A percentile compares a stretch with the other conserved stretches of the same genome.
phyloP scores from a whole-genome alignment of 2,329 filamentous ascomycete species.

The Neofusicoccum kwambonambiense region DNA sequence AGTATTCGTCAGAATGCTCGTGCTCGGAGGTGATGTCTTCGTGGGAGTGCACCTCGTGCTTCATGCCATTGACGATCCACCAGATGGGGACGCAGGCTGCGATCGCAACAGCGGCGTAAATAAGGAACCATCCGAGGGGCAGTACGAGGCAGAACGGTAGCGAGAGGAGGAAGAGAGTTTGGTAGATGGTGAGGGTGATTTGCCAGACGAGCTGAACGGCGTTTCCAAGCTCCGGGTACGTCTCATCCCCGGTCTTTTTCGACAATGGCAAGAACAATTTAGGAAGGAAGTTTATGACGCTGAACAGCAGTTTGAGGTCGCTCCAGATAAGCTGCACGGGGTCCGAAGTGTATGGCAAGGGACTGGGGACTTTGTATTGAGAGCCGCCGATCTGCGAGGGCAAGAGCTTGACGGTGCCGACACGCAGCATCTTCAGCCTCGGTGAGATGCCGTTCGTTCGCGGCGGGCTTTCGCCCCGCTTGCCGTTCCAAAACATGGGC shows the following conservation, averaged over 20 bases:
- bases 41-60: slow-evolving; percentile 48
- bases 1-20: slow-evolving; percentile 61
- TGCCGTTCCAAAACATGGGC: neutral
- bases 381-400: slow-evolving; percentile 14
- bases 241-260: slow-evolving; percentile 51
- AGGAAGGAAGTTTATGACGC: slow-evolving; percentile 20
- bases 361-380: neutral
- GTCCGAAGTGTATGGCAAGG: slow-evolving; percentile 27
- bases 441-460: neutral
- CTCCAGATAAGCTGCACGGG: slow-evolving; percentile 24
- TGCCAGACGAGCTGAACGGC: slow-evolving; percentile 59
- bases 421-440: slow-evolving; percentile 7
- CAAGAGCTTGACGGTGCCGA: slow-evolving; percentile 14
- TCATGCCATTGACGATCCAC: slow-evolving; percentile 35
- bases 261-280: slow-evolving; percentile 24
- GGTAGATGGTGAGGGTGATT: slow-evolving; percentile 56
- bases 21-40: slow-evolving; percentile 49
- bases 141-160: slow-evolving; percentile 51
- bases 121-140: slow-evolving; percentile 41
- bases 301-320: slow-evolving; percentile 25
- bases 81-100: slow-evolving; percentile 32
- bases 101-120: slow-evolving; percentile 31
- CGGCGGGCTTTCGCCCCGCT: neutral
- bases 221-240: slow-evolving; percentile 60
- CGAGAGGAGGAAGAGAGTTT: slow-evolving; percentile 59